Evolutionary conservation across 352 stramenopile species (phyloP), one percentile per base, ranked within the genome.

Genomic region (Pythium coloratum): DNA sequence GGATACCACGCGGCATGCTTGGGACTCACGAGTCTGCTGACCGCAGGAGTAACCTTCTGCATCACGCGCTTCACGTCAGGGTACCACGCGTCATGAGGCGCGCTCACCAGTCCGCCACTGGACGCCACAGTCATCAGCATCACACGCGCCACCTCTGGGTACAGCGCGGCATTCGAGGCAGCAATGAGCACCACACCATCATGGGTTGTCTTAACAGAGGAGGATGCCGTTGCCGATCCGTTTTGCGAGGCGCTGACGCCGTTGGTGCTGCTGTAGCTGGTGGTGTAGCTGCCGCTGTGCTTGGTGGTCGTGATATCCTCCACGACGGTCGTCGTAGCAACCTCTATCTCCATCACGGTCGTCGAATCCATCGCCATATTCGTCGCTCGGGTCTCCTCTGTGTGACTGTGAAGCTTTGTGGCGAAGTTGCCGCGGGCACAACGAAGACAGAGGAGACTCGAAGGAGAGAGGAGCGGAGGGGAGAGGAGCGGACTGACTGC

Each of bases 291-390:
- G 18, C 46, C 44, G 10, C 53, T 57, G 8, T 34, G 18, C 18
- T 30, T 59, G 26, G 24, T 46, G 2, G 51, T 47, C 50, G 55
- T 68, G 18, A 16, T 50, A 30, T 62, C 42, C 42, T 62, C 53
- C 9, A 63, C 53, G 8, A 49, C n/a, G 28, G n/a, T 36, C 28
- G 14, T 28, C 6, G 14, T 30, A 1, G 20, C 40, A 10, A 51
- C 40, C 54, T 49, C 55, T 6, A 28, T 20, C 42, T 28, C n/a
- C 36, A 55, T 40, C 9, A 55, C 28, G 20, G 18, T 28, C 32
- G 16, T 66, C 3, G 65, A 71, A 26, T 71, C 65, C 65, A 66
- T 71, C 51, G 65, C 59, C 65, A 71, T 70, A 9, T 14, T 10
- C 20, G 47, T 28, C 26, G 47, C 20, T 24, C 20, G 20, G 0